These are phyloP conservation scores for Cytospora chrysosperma DNA, from an alignment of 2,329 filamentous ascomycete genomes.

Conservation along the genomic window DNA sequence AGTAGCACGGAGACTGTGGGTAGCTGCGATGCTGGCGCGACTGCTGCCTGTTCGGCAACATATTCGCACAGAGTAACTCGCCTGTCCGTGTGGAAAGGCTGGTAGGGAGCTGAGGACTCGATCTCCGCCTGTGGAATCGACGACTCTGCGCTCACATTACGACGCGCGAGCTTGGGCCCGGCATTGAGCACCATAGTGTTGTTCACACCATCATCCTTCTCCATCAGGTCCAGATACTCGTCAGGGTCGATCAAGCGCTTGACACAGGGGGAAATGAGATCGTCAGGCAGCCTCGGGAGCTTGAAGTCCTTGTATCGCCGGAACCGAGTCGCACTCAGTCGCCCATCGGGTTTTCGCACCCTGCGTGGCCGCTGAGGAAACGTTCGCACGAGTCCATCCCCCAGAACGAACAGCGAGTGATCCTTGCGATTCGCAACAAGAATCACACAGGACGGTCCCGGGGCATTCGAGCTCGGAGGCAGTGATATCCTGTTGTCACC, in stretches of 20 bases:
- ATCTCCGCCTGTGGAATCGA: constrained; percentile 80
- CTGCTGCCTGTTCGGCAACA: constrained; percentile 28
- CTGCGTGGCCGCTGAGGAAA: constrained; percentile 60
- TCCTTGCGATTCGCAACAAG: constrained; percentile 65
- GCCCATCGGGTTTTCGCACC: constrained; percentile 52
- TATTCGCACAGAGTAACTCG: constrained; percentile 78
- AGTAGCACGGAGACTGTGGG: constrained; percentile 42
- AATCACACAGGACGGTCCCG: constrained; percentile 59
- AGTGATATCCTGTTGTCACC: constrained; percentile 73
- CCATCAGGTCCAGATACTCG: constrained; percentile 54
- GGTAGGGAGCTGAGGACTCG: constrained; percentile 92
- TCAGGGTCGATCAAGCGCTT: constrained; percentile 57
- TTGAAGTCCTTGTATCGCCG: constrained; percentile 66
- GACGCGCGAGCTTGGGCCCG: constrained; percentile 37
- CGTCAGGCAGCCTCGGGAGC: constrained; percentile 62
- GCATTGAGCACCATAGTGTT: constrained; percentile 53
- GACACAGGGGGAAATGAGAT: constrained; percentile 55
- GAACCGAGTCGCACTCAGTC: constrained; percentile 52
- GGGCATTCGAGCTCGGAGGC: constrained; percentile 53
- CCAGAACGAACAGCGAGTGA: constrained; percentile 63
- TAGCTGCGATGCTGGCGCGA: constrained; percentile 27
- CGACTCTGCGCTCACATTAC: constrained; percentile 53
- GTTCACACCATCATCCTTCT: constrained; percentile 54
- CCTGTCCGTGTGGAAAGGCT: constrained; percentile 90
- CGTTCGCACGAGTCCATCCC: constrained; percentile 64